phyloP scores from a whole-genome alignment of 2,329 filamentous ascomycete genomes.

The Colletotrichum acutatum region DNA sequence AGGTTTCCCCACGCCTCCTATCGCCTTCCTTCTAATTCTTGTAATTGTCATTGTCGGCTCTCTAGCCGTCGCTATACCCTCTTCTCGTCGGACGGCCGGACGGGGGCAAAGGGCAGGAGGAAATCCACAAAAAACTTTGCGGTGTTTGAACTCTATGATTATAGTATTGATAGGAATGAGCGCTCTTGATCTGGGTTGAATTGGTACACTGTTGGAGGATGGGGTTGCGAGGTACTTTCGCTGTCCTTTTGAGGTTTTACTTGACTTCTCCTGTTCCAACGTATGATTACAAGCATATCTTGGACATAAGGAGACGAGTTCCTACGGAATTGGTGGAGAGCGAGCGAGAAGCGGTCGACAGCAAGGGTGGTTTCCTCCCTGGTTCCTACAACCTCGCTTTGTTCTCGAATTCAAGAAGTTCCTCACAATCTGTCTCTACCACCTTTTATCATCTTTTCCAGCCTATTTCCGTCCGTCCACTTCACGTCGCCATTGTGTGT shows the following conservation, averaged over 20 bases:
- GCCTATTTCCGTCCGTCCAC: not conserved
- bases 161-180: constrained; percentile 33
- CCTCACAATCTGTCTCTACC: constrained; percentile 5
- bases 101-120: constrained; percentile 30
- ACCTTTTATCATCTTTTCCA: not conserved
- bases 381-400: constrained; percentile 25
- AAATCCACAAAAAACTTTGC: constrained; percentile 30
- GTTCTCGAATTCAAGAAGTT: constrained; percentile 35
- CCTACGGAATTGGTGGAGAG: not conserved
- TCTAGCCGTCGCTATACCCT: constrained; percentile 25
- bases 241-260: constrained; percentile 1
- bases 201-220: constrained; percentile 9
- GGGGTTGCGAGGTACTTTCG: constrained; percentile 4
- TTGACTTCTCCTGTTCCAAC: constrained; percentile 2
- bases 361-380: not conserved
- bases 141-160: constrained; percentile 22
- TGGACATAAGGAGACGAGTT: not conserved
- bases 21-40: constrained; percentile 42
- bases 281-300: not conserved
- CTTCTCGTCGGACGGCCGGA: constrained; percentile 32
- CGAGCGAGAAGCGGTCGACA: constrained; percentile 13
- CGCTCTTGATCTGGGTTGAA: constrained; percentile 18
- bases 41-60: constrained; percentile 44
- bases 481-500: not conserved
- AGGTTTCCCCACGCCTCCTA: constrained; percentile 25